phyloP scores from a whole-genome alignment of 2,329 filamentous ascomycete genomes.

The Aspergillus aculeatus region DNA sequence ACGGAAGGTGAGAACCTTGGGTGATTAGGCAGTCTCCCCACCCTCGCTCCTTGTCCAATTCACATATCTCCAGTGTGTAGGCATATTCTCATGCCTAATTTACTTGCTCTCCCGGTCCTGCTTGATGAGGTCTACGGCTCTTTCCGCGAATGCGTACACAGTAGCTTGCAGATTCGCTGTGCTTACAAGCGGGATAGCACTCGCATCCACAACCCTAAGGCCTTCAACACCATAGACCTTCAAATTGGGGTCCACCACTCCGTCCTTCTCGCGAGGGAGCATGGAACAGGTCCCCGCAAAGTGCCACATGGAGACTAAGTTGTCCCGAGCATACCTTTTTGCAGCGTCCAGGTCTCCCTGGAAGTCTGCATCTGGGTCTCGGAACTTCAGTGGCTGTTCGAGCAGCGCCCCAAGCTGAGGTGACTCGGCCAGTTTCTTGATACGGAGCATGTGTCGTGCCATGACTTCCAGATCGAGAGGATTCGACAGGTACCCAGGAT shows the following conservation, averaged over 20 bases:
- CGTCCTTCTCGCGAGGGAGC: conserved; percentile 10
- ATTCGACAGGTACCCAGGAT: conserved; percentile 7
- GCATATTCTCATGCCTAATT: not conserved
- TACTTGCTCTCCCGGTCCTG: conserved; percentile 1
- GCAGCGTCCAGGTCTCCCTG: conserved; percentile 8
- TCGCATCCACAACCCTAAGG: conserved; percentile 9
- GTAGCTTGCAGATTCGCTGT: conserved; percentile 10
- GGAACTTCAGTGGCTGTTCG: conserved; percentile 17
- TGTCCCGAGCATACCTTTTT: conserved; percentile 7
- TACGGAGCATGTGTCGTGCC: conserved; percentile 3
- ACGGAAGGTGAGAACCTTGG: no score
- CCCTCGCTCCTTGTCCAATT: no score
- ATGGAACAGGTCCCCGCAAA: conserved; percentile 10
- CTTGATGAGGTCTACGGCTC: conserved; percentile 9
- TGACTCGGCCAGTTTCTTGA: conserved; percentile 7
- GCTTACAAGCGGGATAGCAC: conserved; percentile 10
- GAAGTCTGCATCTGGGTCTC: conserved; percentile 8
- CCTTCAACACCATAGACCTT: conserved; percentile 7
- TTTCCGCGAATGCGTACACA: conserved; percentile 9
- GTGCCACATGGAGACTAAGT: conserved; percentile 11
- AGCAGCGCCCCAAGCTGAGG: conserved; percentile 11
- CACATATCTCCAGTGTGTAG: not conserved
- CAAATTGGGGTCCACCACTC: conserved; percentile 7
- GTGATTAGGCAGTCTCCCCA: no score
- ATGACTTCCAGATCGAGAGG: conserved; percentile 9